These are phyloP conservation scores for Trypethelium eluteriae DNA, from an alignment of 495 filamentous ascomycete species.

Conservation along the genomic window DNA sequence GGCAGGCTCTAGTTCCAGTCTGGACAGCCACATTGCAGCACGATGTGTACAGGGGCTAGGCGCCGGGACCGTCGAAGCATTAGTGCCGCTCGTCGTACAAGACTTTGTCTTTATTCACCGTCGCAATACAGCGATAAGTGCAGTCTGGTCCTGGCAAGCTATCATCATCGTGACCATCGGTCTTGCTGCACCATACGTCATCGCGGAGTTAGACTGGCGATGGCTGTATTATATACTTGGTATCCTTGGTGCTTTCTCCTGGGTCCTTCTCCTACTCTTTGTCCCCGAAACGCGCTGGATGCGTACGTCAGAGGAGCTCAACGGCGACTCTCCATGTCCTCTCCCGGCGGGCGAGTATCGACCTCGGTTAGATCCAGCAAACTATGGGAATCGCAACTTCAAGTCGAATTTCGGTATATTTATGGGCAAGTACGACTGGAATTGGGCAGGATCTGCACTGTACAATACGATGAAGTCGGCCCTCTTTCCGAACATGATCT, in stretches of 20 bases:
- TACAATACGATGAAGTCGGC: constrained; percentile 22
- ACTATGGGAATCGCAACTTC: constrained; percentile 6
- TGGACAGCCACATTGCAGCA: constrained; percentile 24
- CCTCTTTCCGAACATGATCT: constrained; percentile 25
- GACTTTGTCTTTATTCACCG: constrained; percentile 30
- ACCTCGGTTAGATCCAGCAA: constrained; percentile 15
- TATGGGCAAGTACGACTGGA: neutral
- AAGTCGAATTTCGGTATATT: constrained; percentile 16
- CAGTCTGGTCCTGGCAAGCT: constrained; percentile 26
- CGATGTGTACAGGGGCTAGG: constrained; percentile 25
- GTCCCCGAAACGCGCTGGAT: constrained; percentile 29
- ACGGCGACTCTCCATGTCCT: constrained; percentile 8
- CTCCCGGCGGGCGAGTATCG: constrained; percentile 20
- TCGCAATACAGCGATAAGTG: constrained; percentile 27
- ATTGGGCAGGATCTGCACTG: constrained; percentile 3
- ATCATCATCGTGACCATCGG: constrained; percentile 25
- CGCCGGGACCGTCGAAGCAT: constrained; percentile 28
- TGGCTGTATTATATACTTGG: constrained; percentile 30
- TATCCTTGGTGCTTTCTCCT: constrained; percentile 21
- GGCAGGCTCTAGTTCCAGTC: constrained; percentile 24
- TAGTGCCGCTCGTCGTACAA: constrained; percentile 29
- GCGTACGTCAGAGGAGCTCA: constrained; percentile 23
- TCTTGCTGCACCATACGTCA: constrained; percentile 23
- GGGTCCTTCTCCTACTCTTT: constrained; percentile 24
- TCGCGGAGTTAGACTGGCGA: constrained; percentile 25